These are phyloP conservation scores for Aspergillus biplanus DNA, from an alignment of 495 filamentous ascomycete genomes.

Conservation along the genomic window DNA sequence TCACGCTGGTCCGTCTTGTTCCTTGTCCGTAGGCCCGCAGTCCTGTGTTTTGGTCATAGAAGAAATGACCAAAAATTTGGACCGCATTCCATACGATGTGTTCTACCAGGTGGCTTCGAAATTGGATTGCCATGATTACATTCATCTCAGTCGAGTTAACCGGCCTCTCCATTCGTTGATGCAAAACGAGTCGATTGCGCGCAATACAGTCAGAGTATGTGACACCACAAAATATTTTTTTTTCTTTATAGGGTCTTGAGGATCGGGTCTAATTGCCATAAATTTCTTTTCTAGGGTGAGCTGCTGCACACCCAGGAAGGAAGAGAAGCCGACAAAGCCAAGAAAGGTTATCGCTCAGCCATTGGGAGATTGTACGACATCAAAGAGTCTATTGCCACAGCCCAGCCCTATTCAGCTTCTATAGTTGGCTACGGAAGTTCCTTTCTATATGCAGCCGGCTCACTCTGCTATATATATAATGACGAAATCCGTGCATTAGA, in stretches of 20 bases:
- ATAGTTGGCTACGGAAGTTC: constrained; percentile 62
- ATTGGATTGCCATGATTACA: constrained; percentile 47
- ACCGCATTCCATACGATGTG: constrained; percentile 65
- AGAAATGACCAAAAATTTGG: constrained; percentile 33
- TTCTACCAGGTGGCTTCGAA: constrained; percentile 57
- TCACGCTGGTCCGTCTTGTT: constrained; percentile 7
- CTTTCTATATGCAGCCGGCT: constrained; percentile 66
- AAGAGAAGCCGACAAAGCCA: constrained; percentile 46
- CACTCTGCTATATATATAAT: constrained; percentile 62
- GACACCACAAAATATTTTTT: not conserved
- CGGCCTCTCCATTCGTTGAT: constrained; percentile 56
- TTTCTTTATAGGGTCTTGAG: constrained; percentile 2
- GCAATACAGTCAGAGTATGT: constrained; percentile 60
- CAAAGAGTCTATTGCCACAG: constrained; percentile 62
- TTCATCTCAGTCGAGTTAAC: constrained; percentile 54
- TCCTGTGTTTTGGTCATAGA: constrained; percentile 19
- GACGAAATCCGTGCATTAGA: constrained; percentile 66
- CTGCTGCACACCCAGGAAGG: constrained; percentile 62
- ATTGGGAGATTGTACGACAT: constrained; percentile 63
- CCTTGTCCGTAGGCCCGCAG: constrained; percentile 13
- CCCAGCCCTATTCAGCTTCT: constrained; percentile 63
- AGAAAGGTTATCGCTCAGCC: constrained; percentile 56
- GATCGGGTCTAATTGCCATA: constrained; percentile 6
- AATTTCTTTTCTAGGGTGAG: constrained; percentile 48
- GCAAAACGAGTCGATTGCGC: constrained; percentile 64